Evolutionary conservation across 1,139 yeast genomes (phyloP).

Genomic region (Nakaseomyces nivariensis): DNA sequence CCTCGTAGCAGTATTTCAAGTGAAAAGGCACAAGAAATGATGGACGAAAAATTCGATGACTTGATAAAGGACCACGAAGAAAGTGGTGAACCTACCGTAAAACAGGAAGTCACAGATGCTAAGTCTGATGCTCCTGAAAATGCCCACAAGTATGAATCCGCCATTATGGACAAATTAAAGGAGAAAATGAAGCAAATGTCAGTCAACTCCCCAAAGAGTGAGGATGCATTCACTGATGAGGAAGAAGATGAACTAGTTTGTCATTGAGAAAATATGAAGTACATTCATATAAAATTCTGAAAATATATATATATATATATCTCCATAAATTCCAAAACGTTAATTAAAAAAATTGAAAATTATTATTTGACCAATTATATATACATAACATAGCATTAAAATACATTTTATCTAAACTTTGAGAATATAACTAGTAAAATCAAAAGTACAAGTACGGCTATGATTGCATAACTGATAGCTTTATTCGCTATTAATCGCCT

Average conservation of each 20-base stretch:
- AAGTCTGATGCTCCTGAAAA: conserved; percentile 3
- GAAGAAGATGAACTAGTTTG: conserved; percentile 4
- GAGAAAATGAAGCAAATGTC: conserved; percentile 14
- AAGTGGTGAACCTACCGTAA: conserved; percentile 2
- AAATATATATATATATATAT: neutral
- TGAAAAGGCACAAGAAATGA: conserved; percentile 9
- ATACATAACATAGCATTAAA: too few species aligned
- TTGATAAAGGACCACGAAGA: conserved; percentile 1
- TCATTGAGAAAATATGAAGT: neutral
- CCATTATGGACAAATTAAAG: conserved; percentile 16
- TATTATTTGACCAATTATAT: too few species aligned
- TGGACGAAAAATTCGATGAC: conserved; percentile 5
- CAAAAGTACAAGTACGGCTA: conserved; percentile 73
- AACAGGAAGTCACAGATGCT: neutral
- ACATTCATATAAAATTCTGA: too few species aligned
- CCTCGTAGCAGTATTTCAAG: conserved; percentile 19
- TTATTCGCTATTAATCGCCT: conserved; percentile 92
- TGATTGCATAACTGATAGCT: conserved; percentile 88
- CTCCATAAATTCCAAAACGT: neutral
- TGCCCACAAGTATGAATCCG: conserved; percentile 14
- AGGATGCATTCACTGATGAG: neutral
- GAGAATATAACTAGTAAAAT: conserved; percentile 80
- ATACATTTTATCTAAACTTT: conserved; percentile 40
- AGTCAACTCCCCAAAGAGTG: conserved; percentile 3
- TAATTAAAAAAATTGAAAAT: too few species aligned